Evolutionary conservation across 495 filamentous ascomycete genomes (phyloP).

Genomic region (Aspergillus indologenus): DNA sequence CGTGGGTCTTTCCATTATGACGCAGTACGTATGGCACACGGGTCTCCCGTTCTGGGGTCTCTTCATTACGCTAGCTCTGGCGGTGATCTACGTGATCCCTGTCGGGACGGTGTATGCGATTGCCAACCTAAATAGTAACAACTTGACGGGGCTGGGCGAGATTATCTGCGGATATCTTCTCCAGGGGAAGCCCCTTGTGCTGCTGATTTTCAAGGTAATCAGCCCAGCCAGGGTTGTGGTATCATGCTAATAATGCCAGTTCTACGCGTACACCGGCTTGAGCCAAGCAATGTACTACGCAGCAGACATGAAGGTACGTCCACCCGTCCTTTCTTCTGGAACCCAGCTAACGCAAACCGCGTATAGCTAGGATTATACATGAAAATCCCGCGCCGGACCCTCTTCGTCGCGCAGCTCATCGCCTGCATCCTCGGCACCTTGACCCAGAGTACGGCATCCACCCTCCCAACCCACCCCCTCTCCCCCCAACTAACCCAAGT

Average conservation of each 20-base stretch:
- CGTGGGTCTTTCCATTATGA: conserved; percentile 72
- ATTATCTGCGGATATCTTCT: conserved; percentile 71
- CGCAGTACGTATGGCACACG: conserved; percentile 76
- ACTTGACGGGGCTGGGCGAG: conserved; percentile 71
- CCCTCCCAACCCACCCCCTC: neutral
- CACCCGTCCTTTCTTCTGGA: too few relatives aligned
- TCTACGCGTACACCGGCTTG: conserved; percentile 76
- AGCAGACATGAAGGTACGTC: conserved; percentile 57
- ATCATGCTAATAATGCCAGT: conserved; percentile 24
- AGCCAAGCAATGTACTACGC: conserved; percentile 81
- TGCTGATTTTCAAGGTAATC: conserved; percentile 71
- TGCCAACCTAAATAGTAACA: conserved; percentile 72
- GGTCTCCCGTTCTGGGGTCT: conserved; percentile 79
- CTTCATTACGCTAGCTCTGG: conserved; percentile 68
- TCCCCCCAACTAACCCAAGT: neutral
- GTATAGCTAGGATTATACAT: conserved; percentile 79
- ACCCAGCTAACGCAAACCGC: neutral
- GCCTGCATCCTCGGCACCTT: conserved; percentile 75
- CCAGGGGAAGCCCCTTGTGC: conserved; percentile 74
- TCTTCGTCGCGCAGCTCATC: conserved; percentile 78
- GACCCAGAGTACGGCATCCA: conserved; percentile 59
- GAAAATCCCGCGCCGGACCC: conserved; percentile 77
- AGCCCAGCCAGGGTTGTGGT: too few relatives aligned
- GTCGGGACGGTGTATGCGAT: conserved; percentile 84
- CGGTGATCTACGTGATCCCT: conserved; percentile 70